Conservation (phyloP, 73 alveolate genomes). For the Breviolum minutum region DNA sequence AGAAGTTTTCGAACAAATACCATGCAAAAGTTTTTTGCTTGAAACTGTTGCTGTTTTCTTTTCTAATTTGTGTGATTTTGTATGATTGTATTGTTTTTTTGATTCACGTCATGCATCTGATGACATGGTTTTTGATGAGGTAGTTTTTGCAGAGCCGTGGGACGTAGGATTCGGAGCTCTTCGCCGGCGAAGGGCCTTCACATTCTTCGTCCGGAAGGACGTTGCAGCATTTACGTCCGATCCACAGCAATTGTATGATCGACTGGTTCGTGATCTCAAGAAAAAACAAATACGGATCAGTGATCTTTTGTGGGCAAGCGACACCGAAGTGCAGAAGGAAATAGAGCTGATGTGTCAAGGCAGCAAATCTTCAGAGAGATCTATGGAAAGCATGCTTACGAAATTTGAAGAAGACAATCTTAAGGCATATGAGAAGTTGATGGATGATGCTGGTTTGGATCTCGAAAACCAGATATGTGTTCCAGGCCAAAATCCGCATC, state of each 20-base stretch:
- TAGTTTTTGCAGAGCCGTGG: background rate
- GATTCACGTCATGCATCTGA: background rate
- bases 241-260: background rate
- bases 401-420: background rate
- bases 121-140: background rate
- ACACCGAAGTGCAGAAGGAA: background rate
- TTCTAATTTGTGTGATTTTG: background rate
- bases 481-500: background rate
- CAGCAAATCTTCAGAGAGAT: background rate
- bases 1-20: background rate
- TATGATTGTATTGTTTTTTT: background rate
- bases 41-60: background rate
- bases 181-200: background rate
- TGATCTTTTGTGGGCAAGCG: background rate
- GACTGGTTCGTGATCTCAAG: background rate
- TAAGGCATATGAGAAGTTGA: background rate
- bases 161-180: background rate
- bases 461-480: background rate
- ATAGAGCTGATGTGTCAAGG: background rate
- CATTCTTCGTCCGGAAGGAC: background rate
- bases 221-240: background rate
- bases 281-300: background rate
- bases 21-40: background rate
- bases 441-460: background rate
- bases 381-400: background rate